Evolutionary conservation across 225 moss, liverwort and hornwort genomes (phyloP).

Genomic region (Climacium dendroides): DNA sequence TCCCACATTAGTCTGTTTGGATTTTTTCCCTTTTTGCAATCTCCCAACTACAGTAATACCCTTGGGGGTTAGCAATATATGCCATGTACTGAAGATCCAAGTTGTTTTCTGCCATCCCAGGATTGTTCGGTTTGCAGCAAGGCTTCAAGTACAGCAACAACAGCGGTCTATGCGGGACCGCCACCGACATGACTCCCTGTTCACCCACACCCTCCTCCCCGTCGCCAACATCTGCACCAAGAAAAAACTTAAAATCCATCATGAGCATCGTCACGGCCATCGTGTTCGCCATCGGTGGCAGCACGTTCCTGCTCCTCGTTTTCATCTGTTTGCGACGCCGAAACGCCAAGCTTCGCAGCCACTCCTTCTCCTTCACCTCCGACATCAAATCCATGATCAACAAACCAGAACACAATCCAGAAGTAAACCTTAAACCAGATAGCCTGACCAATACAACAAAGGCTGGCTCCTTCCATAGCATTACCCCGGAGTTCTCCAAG

Average conservation of each 20-base stretch:
- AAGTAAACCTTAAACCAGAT: not conserved
- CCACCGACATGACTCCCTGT: not conserved
- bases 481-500: slow-evolving; percentile 2
- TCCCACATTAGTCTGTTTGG: too few relatives aligned
- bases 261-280: slow-evolving; percentile 30
- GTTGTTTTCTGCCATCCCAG: not conserved
- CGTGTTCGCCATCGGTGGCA: slow-evolving; percentile 24
- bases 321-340: slow-evolving; percentile 27
- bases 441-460: not conserved
- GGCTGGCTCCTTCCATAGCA: slow-evolving; percentile 7
- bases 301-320: slow-evolving; percentile 17
- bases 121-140: slow-evolving; percentile 6
- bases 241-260: not conserved
- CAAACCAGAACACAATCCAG: not conserved
- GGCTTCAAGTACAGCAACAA: slow-evolving; percentile 36
- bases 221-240: not conserved
- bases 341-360: slow-evolving; percentile 8
- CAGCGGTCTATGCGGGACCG: slow-evolving; percentile 21
- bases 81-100: not conserved
- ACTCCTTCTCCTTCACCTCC: not conserved
- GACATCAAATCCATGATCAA: not conserved
- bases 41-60: not conserved
- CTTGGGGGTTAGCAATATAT: not conserved
- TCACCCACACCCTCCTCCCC: not conserved
- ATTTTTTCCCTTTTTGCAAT: not conserved